phyloP scores from a whole-genome alignment of 192 early-diverging fungal species.

The Phycomyces blakesleeanus region DNA sequence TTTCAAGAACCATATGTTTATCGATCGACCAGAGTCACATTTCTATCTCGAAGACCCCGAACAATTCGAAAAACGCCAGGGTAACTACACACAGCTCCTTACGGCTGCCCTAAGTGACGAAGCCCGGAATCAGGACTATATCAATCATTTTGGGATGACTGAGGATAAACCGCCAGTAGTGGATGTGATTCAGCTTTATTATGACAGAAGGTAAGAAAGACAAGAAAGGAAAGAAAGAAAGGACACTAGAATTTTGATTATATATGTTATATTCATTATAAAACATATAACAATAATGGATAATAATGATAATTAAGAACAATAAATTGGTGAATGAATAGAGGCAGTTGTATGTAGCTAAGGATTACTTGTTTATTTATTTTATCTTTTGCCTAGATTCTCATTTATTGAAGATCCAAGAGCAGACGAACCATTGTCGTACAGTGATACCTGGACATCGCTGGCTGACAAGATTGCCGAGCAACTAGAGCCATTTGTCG shows the following conservation, averaged over 20 bases:
- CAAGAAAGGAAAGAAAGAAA: too few species aligned
- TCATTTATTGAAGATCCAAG: conserved; percentile 22
- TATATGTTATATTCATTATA: too few species aligned
- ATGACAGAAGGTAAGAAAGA: conserved; percentile 31
- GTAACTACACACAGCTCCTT: not conserved
- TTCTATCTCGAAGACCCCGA: conserved; percentile 19
- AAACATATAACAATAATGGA: too few species aligned
- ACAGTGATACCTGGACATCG: conserved; percentile 17
- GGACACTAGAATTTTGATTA: too few species aligned
- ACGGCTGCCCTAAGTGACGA: conserved; percentile 8
- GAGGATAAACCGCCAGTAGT: conserved; percentile 4
- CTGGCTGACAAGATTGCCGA: conserved; percentile 27
- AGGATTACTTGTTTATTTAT: too few species aligned
- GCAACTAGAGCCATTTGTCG: conserved; percentile 31
- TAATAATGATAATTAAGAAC: too few species aligned
- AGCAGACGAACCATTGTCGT: conserved; percentile 20
- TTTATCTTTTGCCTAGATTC: conserved; percentile 14
- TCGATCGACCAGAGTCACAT: conserved; percentile 7
- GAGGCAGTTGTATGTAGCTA: too few species aligned
- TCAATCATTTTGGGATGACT: not conserved
- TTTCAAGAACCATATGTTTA: conserved; percentile 20
- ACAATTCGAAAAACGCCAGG: not conserved
- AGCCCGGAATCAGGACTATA: conserved; percentile 6
- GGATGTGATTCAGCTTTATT: conserved; percentile 31
- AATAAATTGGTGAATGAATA: too few species aligned